A percentile compares a stretch with the other conserved stretches of the same genome.
phyloP scores from a whole-genome alignment of 192 early-diverging fungal genomes.

The Powellomyces hirtus region DNA sequence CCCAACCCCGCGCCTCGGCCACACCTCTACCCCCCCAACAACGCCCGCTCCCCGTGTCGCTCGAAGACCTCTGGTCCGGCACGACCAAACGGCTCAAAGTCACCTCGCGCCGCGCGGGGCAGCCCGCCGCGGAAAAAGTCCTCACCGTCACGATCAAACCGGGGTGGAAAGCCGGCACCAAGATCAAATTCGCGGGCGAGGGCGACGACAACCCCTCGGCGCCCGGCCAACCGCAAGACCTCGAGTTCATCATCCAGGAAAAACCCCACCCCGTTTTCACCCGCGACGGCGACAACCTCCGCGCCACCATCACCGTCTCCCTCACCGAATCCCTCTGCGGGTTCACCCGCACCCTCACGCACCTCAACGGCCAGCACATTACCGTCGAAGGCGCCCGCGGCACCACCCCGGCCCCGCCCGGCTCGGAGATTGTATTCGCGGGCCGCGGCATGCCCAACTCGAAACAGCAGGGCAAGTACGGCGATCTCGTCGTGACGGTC shows the following conservation, averaged over 20 bases:
- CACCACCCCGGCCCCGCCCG: conserved; percentile 63
- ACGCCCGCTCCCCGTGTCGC: conserved; percentile 69
- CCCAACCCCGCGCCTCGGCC: conserved; percentile 15
- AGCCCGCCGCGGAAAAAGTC: conserved; percentile 72
- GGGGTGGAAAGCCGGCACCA: conserved; percentile 98
- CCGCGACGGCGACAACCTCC: conserved; percentile 85
- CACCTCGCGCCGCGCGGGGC: conserved; percentile 60
- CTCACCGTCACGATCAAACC: conserved; percentile 83
- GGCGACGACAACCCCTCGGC: conserved; percentile 65
- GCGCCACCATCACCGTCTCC: conserved; percentile 53
- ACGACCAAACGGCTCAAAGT: conserved; percentile 91
- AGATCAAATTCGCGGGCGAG: conserved; percentile 85
- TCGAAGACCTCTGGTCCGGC: conserved; percentile 92
- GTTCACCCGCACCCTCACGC: conserved; percentile 70
- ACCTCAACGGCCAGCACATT: conserved; percentile 73
- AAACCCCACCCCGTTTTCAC: conserved; percentile 85
- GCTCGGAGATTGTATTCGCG: conserved; percentile 67
- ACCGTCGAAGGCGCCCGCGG: conserved; percentile 57
- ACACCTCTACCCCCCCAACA: conserved; percentile 36
- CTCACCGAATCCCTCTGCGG: conserved; percentile 81
- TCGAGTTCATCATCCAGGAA: conserved; percentile 93
- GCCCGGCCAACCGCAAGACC: conserved; percentile 67
- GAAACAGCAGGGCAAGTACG: conserved; percentile 76
- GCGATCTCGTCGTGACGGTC: conserved; percentile 82
- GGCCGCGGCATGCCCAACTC: conserved; percentile 95